Evolutionary conservation across 2,329 filamentous ascomycete species (phyloP).

Genomic region (Ascochyta pisi): DNA sequence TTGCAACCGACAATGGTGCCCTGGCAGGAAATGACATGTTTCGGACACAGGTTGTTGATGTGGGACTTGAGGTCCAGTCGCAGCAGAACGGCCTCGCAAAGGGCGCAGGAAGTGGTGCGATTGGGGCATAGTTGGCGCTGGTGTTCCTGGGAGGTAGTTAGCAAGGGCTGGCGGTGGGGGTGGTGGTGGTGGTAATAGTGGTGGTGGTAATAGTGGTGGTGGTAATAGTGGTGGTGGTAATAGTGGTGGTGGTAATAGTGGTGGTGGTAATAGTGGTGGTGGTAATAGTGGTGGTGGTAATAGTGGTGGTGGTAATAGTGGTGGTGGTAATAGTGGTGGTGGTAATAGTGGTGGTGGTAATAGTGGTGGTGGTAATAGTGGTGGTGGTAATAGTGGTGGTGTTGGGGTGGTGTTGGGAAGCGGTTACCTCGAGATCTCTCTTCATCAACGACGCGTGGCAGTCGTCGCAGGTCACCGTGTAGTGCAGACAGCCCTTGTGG

Average conservation of each 20-base stretch:
- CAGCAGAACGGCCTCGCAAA: constrained; percentile 52
- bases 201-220: not conserved
- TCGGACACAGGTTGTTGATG: constrained; percentile 51
- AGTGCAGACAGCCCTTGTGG: constrained; percentile 62
- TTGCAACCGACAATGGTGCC: constrained; percentile 55
- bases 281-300: no score
- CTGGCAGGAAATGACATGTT: constrained; percentile 52
- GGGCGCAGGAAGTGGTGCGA: constrained; percentile 52
- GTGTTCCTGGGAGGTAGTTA: constrained; percentile 45
- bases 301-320: not conserved
- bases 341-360: no score
- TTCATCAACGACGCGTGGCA: constrained; percentile 63
- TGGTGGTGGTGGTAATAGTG: not conserved
- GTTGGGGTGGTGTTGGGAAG: no score
- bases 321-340: no score
- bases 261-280: not conserved
- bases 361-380: not conserved
- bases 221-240: no score
- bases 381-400: no score
- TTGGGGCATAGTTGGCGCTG: constrained; percentile 60
- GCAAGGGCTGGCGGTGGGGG: constrained; percentile 27
- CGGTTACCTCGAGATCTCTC: constrained; percentile 58
- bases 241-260: not conserved
- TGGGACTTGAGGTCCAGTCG: constrained; percentile 53
- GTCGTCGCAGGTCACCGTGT: constrained; percentile 58